A percentile compares a stretch with the other conserved stretches of the same genome.
These are phyloP conservation scores for Dryas alaskensis DNA, from an alignment of 306 rosid genomes.

Conservation along the genomic window DNA sequence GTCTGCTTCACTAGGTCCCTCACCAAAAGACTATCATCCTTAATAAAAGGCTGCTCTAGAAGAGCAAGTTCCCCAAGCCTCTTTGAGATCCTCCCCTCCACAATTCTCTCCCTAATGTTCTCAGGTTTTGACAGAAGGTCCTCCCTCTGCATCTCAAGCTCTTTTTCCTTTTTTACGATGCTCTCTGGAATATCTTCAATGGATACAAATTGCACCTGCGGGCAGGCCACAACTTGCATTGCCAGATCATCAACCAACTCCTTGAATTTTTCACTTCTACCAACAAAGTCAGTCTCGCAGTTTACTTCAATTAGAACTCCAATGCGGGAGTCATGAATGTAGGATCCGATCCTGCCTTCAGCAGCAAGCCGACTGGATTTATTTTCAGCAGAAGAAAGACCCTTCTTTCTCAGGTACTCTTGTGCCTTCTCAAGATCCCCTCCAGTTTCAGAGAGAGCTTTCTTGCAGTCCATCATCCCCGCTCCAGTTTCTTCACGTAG, in stretches of 20 bases:
- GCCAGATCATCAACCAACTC: conserved; percentile 92
- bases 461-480: conserved; percentile 99
- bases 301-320: conserved; percentile 95
- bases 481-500: conserved; percentile 95
- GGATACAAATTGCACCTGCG: conserved; percentile 77
- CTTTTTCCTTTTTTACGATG: conserved; percentile 59
- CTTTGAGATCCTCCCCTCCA: conserved; percentile 92
- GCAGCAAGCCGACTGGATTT: conserved; percentile 92
- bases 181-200: conserved; percentile 75
- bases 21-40: conserved; percentile 74
- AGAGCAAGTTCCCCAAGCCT: conserved; percentile 94
- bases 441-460: conserved; percentile 87
- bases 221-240: conserved; percentile 92
- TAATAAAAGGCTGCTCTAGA: conserved; percentile 87
- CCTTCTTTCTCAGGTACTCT: conserved; percentile 92
- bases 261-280: conserved; percentile 78
- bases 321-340: conserved; percentile 88
- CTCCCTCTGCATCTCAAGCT: conserved; percentile 87
- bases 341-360: conserved; percentile 94
- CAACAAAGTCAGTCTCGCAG: conserved; percentile 94
- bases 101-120: conserved; percentile 87
- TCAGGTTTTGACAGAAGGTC: conserved; percentile 84
- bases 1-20: conserved; percentile 94
- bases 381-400: conserved; percentile 89
- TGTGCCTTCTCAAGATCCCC: conserved; percentile 98